These are phyloP conservation scores for Draba incana DNA, from an alignment of 345 rosid species.

Conservation along the genomic window DNA sequence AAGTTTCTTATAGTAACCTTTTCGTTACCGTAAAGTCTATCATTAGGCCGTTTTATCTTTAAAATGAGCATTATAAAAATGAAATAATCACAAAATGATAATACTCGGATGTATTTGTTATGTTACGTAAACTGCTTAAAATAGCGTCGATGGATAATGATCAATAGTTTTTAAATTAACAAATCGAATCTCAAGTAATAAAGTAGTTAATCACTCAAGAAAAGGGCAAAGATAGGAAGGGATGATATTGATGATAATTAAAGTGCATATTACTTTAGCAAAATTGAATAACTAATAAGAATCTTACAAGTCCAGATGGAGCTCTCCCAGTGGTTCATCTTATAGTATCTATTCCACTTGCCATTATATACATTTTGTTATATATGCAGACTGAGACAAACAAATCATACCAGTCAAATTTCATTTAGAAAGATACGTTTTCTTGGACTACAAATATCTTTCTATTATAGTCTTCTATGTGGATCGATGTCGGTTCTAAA, in stretches of 20 bases:
- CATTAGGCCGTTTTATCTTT: neutral
- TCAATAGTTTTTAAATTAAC: constrained; percentile 10
- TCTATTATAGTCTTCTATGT: constrained; percentile 6
- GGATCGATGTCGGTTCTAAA: constrained; percentile 12
- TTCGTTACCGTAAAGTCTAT: neutral
- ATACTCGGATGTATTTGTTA: constrained; percentile 17
- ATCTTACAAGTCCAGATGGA: constrained; percentile 36
- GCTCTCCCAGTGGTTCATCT: constrained; percentile 26
- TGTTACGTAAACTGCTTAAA: constrained; percentile 8
- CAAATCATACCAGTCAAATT: constrained; percentile 40
- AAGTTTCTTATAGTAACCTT: no score
- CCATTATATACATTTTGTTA: constrained; percentile 21
- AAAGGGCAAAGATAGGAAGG: constrained; percentile 24
- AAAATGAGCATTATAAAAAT: constrained; percentile 14
- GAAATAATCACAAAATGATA: constrained; percentile 1
- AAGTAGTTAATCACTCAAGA: neutral
- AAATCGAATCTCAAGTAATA: constrained; percentile 21
- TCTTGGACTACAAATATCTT: constrained; percentile 23
- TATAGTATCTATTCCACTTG: constrained; percentile 19
- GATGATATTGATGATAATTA: constrained; percentile 32
- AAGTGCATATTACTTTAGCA: constrained; percentile 27
- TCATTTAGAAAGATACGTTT: constrained; percentile 19
- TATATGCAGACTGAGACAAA: constrained; percentile 36
- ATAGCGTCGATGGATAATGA: constrained; percentile 32
- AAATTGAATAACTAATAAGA: constrained; percentile 21